Evolutionary conservation across 345 rosid genomes (phyloP).

Genomic region (Tarenaya hassleriana): DNA sequence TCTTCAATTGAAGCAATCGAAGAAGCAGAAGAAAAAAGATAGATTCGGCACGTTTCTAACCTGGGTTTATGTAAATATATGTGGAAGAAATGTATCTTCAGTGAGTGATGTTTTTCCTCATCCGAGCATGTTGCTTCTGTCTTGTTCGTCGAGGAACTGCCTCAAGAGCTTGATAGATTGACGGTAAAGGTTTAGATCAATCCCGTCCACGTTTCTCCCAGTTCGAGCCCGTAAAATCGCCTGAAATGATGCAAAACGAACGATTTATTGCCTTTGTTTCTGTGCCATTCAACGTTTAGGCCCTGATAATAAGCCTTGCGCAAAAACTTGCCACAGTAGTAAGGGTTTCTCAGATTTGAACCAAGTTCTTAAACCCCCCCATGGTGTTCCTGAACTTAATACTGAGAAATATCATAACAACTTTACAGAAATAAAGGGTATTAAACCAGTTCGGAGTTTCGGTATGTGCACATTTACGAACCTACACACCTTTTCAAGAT

Average conservation of each 20-base stretch:
- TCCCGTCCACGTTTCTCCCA: slow-evolving; percentile 77
- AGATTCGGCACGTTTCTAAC: neutral
- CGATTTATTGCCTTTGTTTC: neutral
- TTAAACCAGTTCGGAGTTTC: neutral
- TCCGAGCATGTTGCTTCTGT: slow-evolving; percentile 14
- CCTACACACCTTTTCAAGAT: too few species aligned
- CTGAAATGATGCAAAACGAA: slow-evolving; percentile 31
- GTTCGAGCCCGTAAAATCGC: slow-evolving; percentile 66
- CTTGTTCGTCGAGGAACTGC: slow-evolving; percentile 37
- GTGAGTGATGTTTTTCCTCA: slow-evolving; percentile 1
- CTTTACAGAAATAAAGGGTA: slow-evolving; percentile 2
- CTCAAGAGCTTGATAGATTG: slow-evolving; percentile 55
- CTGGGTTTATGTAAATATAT: neutral
- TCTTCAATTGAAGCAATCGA: too few species aligned
- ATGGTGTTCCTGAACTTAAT: slow-evolving; percentile 1
- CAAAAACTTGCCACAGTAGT: too few species aligned
- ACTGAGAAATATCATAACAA: neutral
- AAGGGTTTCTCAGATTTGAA: too few species aligned
- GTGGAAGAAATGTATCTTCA: slow-evolving; percentile 2
- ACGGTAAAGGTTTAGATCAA: slow-evolving; percentile 65
- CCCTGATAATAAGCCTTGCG: too few species aligned
- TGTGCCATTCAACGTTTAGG: too few species aligned
- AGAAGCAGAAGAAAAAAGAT: too few species aligned
- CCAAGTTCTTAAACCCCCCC: too few species aligned
- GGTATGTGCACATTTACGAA: too few species aligned